Evolutionary conservation across 176 grass and related monocot genomes (phyloP).

Genomic region (Guadua angustifolia): DNA sequence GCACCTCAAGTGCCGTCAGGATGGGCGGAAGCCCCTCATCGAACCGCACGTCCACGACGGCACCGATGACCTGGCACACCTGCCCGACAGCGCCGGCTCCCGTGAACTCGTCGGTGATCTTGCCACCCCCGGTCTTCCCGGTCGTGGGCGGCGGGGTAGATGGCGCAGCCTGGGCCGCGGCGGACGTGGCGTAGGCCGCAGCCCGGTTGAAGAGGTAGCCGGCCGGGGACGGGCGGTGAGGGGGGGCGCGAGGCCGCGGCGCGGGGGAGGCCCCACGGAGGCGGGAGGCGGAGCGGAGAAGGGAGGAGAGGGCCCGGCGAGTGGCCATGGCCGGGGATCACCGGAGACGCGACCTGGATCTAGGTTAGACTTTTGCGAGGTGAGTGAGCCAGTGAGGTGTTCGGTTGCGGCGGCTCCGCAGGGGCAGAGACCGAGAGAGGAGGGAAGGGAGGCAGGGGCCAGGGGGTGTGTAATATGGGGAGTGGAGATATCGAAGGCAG

Average conservation of each 20-base stretch:
- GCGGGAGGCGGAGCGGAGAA: slow-evolving; percentile 65
- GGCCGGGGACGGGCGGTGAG: slow-evolving; percentile 66
- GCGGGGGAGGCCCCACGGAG: slow-evolving; percentile 58
- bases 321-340: slow-evolving; percentile 78
- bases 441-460: slow-evolving; percentile 27
- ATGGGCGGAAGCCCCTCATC: slow-evolving; percentile 92
- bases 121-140: slow-evolving; percentile 48
- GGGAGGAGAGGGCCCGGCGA: slow-evolving; percentile 72
- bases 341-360: slow-evolving; percentile 50
- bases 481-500: slow-evolving; percentile 49
- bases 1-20: slow-evolving; percentile 95
- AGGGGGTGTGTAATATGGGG: slow-evolving; percentile 38
- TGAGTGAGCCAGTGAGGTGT: too few species aligned
- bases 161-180: slow-evolving; percentile 42
- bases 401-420: slow-evolving; percentile 54
- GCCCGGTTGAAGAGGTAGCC: slow-evolving; percentile 74
- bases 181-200: slow-evolving; percentile 62
- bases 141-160: slow-evolving; percentile 29
- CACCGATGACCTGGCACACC: slow-evolving; percentile 97
- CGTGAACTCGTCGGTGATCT: slow-evolving; percentile 98
- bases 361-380: slow-evolving; percentile 47
- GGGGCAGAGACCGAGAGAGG: not conserved
- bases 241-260: slow-evolving; percentile 47
- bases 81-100: slow-evolving; percentile 85
- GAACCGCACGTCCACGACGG: slow-evolving; percentile 94